Evolutionary conservation across 192 early-diverging fungal species (phyloP).

Genomic region (Coemansia sp.): DNA sequence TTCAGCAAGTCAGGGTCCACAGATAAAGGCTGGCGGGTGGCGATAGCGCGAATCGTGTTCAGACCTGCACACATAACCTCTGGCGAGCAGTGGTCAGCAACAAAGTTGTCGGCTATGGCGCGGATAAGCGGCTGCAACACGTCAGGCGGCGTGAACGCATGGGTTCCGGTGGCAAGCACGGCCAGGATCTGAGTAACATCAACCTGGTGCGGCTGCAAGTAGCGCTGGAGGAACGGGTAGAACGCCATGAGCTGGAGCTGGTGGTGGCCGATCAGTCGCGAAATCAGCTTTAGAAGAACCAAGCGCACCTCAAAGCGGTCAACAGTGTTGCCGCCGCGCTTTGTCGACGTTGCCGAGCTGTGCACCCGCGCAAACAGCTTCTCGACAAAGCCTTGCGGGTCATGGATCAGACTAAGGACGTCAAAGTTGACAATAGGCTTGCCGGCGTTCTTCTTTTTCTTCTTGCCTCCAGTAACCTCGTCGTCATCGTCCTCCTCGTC

Average conservation of each 20-base stretch:
- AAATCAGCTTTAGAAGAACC: slow-evolving; percentile 90
- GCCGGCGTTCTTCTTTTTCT: slow-evolving; percentile 61
- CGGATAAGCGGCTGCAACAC: slow-evolving; percentile 82
- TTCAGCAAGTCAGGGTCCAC: slow-evolving; percentile 82
- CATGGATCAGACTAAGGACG: slow-evolving; percentile 90
- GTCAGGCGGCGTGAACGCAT: slow-evolving; percentile 94
- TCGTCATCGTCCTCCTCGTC: slow-evolving; percentile 20
- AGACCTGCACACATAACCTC: slow-evolving; percentile 96
- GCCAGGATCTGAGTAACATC: slow-evolving; percentile 88
- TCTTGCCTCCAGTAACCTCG: slow-evolving; percentile 47
- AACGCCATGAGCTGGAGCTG: slow-evolving; percentile 89
- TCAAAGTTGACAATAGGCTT: slow-evolving; percentile 88
- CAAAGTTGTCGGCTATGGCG: slow-evolving; percentile 94
- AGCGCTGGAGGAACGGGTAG: slow-evolving; percentile 90
- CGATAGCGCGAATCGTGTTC: slow-evolving; percentile 87
- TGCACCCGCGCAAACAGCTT: slow-evolving; percentile 86
- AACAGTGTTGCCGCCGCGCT: slow-evolving; percentile 58
- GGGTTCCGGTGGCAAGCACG: slow-evolving; percentile 84
- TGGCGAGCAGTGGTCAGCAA: slow-evolving; percentile 83
- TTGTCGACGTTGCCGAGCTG: slow-evolving; percentile 47
- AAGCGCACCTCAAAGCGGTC: slow-evolving; percentile 91
- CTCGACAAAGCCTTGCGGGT: slow-evolving; percentile 96
- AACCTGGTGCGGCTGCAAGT: slow-evolving; percentile 92
- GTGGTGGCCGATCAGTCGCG: slow-evolving; percentile 93
- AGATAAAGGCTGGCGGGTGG: slow-evolving; percentile 84